These are phyloP conservation scores for Coemansia sp. DNA, from an alignment of 192 early-diverging fungal genomes.

Conservation along the genomic window DNA sequence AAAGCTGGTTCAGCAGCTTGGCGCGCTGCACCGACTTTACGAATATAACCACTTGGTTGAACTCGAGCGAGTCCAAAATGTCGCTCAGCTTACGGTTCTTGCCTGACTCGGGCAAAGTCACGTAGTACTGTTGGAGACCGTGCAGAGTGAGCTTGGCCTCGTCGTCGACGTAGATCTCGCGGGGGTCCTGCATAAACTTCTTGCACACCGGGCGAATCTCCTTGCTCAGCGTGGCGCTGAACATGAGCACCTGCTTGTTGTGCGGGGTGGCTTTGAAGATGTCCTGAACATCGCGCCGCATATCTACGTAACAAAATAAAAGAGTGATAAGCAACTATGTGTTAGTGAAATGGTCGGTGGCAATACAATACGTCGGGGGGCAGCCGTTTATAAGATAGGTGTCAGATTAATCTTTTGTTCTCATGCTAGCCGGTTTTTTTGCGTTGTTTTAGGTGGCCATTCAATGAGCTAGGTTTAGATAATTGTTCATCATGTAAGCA, in stretches of 20 bases:
- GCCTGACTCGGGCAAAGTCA: constrained; percentile 78
- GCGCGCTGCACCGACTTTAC: constrained; percentile 91
- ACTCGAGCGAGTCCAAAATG: constrained; percentile 91
- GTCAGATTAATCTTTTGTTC: constrained; percentile 24
- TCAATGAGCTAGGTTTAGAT: constrained; percentile 86
- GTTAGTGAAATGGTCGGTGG: background rate
- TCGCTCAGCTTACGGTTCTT: constrained; percentile 97
- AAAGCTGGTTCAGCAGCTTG: constrained; percentile 82
- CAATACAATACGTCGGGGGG: background rate
- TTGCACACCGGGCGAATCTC: constrained; percentile 93
- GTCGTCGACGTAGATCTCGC: constrained; percentile 98
- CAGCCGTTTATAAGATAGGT: background rate
- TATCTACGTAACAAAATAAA: constrained; percentile 64
- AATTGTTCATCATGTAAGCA: constrained; percentile 61
- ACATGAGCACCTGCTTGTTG: constrained; percentile 99
- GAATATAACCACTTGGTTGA: constrained; percentile 99
- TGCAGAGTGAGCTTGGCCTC: constrained; percentile 98
- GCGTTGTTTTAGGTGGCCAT: constrained; percentile 48
- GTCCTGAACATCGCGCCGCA: constrained; percentile 96
- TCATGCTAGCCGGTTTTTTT: constrained; percentile 33
- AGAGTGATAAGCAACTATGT: background rate
- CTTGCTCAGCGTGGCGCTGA: constrained; percentile 92
- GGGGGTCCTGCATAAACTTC: constrained; percentile 97
- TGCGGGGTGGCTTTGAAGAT: constrained; percentile 94
- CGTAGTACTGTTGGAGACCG: constrained; percentile 95